Base-by-base conservation (phyloP, 768 basidiomycete species). In the Boletellus sp. region DNA sequence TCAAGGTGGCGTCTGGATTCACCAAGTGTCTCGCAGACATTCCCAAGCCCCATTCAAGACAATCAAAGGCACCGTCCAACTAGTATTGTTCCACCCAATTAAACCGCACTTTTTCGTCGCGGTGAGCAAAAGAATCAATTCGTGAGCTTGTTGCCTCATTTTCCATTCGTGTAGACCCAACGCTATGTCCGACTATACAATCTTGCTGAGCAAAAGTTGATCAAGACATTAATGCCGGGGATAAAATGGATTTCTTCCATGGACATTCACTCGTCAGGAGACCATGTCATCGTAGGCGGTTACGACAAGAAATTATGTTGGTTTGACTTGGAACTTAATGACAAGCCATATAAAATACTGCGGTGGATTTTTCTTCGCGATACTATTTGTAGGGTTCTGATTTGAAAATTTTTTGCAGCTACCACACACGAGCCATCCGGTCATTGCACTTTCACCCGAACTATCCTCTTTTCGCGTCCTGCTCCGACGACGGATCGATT, bases 41-140 rank as follows among this genome's bases (percentile, higher is more conserved):
- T 97, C 95, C 4, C 96, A 99, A 71, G 91, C 94, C 5, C 96
- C 96, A 11, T 98, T 99, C 83, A 93, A 87, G 68, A 94, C 93
- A 69, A 81, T 95, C 56, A 90, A 90, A 69, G 96, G 96, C 28
- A 65, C 80, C 13, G 86, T 97, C 9, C 96, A 99, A 70, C 72
- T 85, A 41, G 94, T 96, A 19, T 77, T 88, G 36, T 99, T 99
- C 81, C 96, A 99, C 70, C 96, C 96, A 4, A 71, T 76, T 24
- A 93, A 92, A 68, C 92, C 96, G 6, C 84, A 94, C 70, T 96
- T 99, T 78, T 97, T 98, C 61, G 95, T 98, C 43, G 96, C 96
- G 37, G 93, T 94, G 68, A 69, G 90, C 74, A 42, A 37, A 17
- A 22, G n/a, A 32, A 19, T 47, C 52, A 55, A 26, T 38, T 41